Conservation (phyloP, 108 stramenopile genomes). For the Licmophora abbreviata region DNA sequence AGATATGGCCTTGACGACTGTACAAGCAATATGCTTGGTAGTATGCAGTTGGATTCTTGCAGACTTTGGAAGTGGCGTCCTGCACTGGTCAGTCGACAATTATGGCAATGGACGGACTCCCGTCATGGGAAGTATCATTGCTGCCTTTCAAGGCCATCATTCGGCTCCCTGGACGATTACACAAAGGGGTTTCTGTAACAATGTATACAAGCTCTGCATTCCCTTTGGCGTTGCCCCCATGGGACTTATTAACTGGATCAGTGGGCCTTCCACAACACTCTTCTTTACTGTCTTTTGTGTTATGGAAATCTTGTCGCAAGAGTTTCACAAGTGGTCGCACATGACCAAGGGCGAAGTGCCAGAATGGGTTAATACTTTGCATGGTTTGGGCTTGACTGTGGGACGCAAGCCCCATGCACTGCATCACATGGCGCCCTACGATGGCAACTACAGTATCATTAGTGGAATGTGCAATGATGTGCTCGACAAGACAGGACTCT, state of each 20-base stretch:
- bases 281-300: conserved; percentile 67
- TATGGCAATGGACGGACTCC: conserved; percentile 89
- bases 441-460: conserved; percentile 90
- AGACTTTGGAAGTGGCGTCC: conserved; percentile 81
- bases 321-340: conserved; percentile 88
- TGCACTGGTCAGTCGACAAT: conserved; percentile 95
- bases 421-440: conserved; percentile 86
- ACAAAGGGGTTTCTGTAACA: conserved; percentile 85
- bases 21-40: conserved; percentile 25
- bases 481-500: conserved; percentile 76
- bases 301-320: conserved; percentile 76
- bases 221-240: conserved; percentile 68
- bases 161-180: conserved; percentile 93
- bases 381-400: conserved; percentile 54
- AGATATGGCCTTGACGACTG: conserved; percentile 22
- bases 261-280: conserved; percentile 38
- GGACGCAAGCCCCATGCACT: conserved; percentile 70
- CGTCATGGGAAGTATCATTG: conserved; percentile 87
- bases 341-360: conserved; percentile 55
- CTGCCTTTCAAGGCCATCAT: conserved; percentile 94
- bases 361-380: conserved; percentile 43
- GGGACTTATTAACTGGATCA: conserved; percentile 26
- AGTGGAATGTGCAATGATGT: conserved; percentile 66
- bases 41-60: conserved; percentile 57
- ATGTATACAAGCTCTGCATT: conserved; percentile 87